These are phyloP conservation scores for Claviceps purpurea DNA, from an alignment of 2,329 filamentous ascomycete species.

Conservation along the genomic window DNA sequence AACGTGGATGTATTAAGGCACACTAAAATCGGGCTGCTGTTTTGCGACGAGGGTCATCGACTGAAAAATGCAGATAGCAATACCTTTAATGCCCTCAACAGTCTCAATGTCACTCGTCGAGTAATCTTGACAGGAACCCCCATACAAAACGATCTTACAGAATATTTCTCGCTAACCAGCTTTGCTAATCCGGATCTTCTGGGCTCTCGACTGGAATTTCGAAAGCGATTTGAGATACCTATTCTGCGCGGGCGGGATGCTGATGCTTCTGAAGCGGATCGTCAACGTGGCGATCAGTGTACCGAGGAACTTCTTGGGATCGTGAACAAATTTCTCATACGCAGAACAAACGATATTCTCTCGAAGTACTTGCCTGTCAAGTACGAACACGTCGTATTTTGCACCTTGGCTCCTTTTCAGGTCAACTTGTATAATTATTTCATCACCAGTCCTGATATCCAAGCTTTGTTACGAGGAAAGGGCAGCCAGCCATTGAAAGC, in stretches of 20 bases:
- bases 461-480: slow-evolving; percentile 80
- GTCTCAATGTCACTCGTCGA: slow-evolving; percentile 74
- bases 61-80: slow-evolving; percentile 94
- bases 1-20: slow-evolving; percentile 84
- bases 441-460: slow-evolving; percentile 88
- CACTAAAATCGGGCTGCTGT: slow-evolving; percentile 78
- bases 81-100: slow-evolving; percentile 84
- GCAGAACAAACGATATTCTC: slow-evolving; percentile 91
- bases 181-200: slow-evolving; percentile 92
- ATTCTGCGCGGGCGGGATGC: slow-evolving; percentile 88
- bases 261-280: slow-evolving; percentile 69
- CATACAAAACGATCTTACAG: slow-evolving; percentile 96
- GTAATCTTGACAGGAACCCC: slow-evolving; percentile 95
- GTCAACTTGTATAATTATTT: slow-evolving; percentile 93
- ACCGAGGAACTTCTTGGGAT: slow-evolving; percentile 66
- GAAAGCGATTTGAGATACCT: slow-evolving; percentile 85
- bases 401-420: slow-evolving; percentile 86
- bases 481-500: slow-evolving; percentile 93
- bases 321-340: slow-evolving; percentile 98
- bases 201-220: slow-evolving; percentile 78
- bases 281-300: slow-evolving; percentile 70
- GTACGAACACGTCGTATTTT: slow-evolving; percentile 98
- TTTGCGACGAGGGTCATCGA: slow-evolving; percentile 94
- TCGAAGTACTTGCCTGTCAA: slow-evolving; percentile 97
- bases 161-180: slow-evolving; percentile 91